Evolutionary conservation across 345 rosid genomes (phyloP), one percentile per base, ranked within the genome.

Genomic region (Rhodamnia argentea): DNA sequence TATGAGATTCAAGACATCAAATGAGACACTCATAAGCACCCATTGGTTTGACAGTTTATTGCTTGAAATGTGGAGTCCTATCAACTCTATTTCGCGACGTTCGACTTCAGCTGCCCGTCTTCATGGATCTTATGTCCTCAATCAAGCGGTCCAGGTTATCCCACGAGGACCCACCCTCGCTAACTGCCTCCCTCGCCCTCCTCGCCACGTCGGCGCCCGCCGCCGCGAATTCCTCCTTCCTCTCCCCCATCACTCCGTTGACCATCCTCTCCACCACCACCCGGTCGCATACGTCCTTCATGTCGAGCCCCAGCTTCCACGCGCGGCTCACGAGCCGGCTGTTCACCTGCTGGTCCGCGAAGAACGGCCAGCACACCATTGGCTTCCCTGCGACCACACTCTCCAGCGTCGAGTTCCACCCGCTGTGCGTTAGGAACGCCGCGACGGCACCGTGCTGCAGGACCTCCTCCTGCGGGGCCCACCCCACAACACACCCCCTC

Each of bases 401-500:
- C 88, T 96, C 99, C 87, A 95, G 18, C 0, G 95, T 95, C 3
- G 98, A 96, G 90, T 96, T 96, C 98, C 98, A 93, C 20, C 98
- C 96, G 60, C 91, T 89, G 51, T 94, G 98, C 3, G 98, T 94
- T 64, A 94, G 84, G 74, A 96, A 94, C 37, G 94, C 95, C 13
- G 94, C 95, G 0, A 92, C 51, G 0, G 99, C 92, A 8, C 47
- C 53, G 88, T 95, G 98, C 10, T 75, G 57, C 44, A 92, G 78
- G 11, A 91, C 94, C 86, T 92, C 90, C 50, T 92, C 92, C 62
- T 93, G 93, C 2, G 93, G 91, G 6, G 86, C 88, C 93, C 93
- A 92, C 16, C 76, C 83, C 51, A 88, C 90, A 52, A 92, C 27
- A 14, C 82, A 64, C 15, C 89, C 89, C 27, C 87, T 60, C 58